Conservation (phyloP, 176 grass and related monocot species). For the Miscanthus lutarioriparius region DNA sequence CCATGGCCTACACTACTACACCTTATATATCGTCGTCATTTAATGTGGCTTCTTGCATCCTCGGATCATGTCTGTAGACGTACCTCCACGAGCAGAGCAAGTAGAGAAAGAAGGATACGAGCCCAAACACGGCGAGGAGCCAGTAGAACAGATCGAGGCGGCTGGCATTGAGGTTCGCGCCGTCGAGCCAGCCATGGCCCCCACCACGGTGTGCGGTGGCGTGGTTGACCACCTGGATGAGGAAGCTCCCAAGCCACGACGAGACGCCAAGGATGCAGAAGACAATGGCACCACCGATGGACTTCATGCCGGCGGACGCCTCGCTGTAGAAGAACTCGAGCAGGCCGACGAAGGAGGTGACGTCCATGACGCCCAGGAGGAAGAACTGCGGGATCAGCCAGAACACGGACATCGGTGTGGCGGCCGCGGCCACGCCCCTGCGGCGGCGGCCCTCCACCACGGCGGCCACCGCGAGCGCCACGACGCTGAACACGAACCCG, state of each 20-base stretch:
- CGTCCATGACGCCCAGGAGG: constrained; percentile 44
- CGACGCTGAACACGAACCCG: not conserved
- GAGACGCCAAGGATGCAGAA: constrained; percentile 45
- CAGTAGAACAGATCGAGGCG: too few relatives aligned
- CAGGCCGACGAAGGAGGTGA: constrained; percentile 49
- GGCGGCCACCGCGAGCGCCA: not conserved
- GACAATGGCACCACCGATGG: constrained; percentile 46
- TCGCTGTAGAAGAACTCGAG: constrained; percentile 61
- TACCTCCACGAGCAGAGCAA: not conserved
- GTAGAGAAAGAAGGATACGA: not conserved
- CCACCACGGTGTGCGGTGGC: not conserved
- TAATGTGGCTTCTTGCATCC: too few relatives aligned
- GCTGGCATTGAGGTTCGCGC: too few relatives aligned
- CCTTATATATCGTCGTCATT: too few relatives aligned
- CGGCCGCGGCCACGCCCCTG: too few relatives aligned
- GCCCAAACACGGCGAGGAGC: too few relatives aligned
- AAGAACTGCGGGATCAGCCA: constrained; percentile 55
- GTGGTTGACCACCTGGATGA: constrained; percentile 39
- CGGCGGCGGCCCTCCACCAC: not conserved
- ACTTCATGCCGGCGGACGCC: constrained; percentile 44
- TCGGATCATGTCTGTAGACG: not conserved
- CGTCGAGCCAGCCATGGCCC: too few relatives aligned
- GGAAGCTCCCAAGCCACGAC: constrained; percentile 42
- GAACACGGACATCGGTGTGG: constrained; percentile 11
- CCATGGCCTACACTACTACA: too few relatives aligned